Evolutionary conservation across 768 basidiomycete genomes (phyloP).

Genomic region (Agaricus subrufescens): DNA sequence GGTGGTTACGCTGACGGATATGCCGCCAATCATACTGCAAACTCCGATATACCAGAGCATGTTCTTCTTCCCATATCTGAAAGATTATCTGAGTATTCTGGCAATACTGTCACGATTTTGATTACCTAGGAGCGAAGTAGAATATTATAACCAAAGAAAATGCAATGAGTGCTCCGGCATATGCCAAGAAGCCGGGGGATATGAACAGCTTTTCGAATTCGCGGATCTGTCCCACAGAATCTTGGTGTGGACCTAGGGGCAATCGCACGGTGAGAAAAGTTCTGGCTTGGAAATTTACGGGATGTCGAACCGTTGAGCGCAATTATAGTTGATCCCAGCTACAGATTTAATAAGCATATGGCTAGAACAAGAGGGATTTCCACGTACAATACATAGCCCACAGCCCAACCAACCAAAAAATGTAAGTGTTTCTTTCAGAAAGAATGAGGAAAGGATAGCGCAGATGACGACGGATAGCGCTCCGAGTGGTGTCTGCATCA

Average conservation of each 20-base stretch:
- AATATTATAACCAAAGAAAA: conserved; percentile 69
- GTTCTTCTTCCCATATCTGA: conserved; percentile 79
- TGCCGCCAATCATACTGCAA: conserved; percentile 95
- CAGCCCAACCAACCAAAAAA: conserved; percentile 99
- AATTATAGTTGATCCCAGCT: conserved; percentile 86
- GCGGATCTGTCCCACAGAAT: conserved; percentile 61
- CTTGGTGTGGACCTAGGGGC: conserved; percentile 60
- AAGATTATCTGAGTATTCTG: background rate
- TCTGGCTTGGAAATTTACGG: background rate
- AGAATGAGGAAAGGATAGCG: conserved; percentile 87
- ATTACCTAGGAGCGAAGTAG: conserved; percentile 76
- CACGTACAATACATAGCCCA: conserved; percentile 77
- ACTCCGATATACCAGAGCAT: conserved; percentile 96
- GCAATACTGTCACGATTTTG: conserved; percentile 9
- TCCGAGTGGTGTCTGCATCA: conserved; percentile 79
- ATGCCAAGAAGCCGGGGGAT: conserved; percentile 77
- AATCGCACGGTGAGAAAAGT: conserved; percentile 23
- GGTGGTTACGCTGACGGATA: conserved; percentile 91
- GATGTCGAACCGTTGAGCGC: conserved; percentile 70
- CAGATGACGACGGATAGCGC: conserved; percentile 95
- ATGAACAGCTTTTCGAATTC: conserved; percentile 79
- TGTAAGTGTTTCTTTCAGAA: conserved; percentile 88
- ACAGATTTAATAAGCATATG: conserved; percentile 1
- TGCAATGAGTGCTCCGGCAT: conserved; percentile 56
- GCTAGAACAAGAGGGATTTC: conserved; percentile 5